Evolutionary conservation across 1,284 basidiomycete species (phyloP).

Genomic region (Cutaneotrichosporon cavernicola): DNA sequence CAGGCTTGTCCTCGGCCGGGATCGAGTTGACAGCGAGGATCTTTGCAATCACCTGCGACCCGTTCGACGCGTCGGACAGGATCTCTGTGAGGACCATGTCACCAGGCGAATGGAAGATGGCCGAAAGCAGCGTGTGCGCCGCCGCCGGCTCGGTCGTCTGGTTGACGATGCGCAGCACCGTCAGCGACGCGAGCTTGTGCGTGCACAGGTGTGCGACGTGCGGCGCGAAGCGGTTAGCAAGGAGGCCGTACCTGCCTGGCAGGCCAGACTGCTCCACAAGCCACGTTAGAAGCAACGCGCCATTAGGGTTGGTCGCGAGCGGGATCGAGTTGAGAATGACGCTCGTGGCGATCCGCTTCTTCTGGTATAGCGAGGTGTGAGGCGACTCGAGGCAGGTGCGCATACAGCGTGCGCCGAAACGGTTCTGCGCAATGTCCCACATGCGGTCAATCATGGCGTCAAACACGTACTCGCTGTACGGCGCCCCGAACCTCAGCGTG

Average conservation of each 20-base stretch:
- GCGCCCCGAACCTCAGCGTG: conserved; percentile 84
- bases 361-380: conserved; percentile 78
- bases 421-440: conserved; percentile 90
- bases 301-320: conserved; percentile 95
- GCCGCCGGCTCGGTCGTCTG: conserved; percentile 85
- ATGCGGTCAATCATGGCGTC: conserved; percentile 97
- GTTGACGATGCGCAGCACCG: conserved; percentile 87
- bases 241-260: conserved; percentile 84
- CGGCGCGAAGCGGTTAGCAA: conserved; percentile 92
- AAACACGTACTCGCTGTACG: conserved; percentile 91
- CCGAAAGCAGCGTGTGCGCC: conserved; percentile 69
- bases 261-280: conserved; percentile 90
- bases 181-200: conserved; percentile 93
- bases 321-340: conserved; percentile 97
- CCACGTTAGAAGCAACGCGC: conserved; percentile 93
- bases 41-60: conserved; percentile 89
- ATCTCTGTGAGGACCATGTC: conserved; percentile 91
- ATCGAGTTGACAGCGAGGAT: conserved; percentile 82
- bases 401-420: conserved; percentile 97
- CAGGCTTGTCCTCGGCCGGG: conserved; percentile 65
- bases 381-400: conserved; percentile 91
- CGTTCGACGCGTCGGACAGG: conserved; percentile 90
- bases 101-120: conserved; percentile 76
- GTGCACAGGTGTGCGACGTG: conserved; percentile 95
- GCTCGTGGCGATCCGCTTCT: conserved; percentile 90